phyloP scores from a whole-genome alignment of 768 basidiomycete genomes.

The Hypholoma sublateritium region DNA sequence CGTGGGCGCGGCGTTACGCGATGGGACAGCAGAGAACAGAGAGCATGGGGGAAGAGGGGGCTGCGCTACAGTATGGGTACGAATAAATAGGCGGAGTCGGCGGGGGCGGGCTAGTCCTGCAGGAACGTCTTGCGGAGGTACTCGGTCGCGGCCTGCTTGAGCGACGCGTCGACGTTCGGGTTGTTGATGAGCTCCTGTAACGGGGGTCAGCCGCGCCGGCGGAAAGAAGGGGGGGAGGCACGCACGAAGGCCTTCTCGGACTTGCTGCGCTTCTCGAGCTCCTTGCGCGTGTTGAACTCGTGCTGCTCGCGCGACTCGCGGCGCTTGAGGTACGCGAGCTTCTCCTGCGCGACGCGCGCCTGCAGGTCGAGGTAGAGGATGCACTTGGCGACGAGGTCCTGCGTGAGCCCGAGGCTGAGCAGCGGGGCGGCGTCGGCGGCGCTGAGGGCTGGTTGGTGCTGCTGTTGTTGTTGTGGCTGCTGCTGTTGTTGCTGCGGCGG shows the following conservation, averaged over 20 bases:
- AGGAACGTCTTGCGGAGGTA: constrained; percentile 69
- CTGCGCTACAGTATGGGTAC: neutral
- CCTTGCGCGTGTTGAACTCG: constrained; percentile 39
- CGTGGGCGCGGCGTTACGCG: neutral
- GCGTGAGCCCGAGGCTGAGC: constrained; percentile 18
- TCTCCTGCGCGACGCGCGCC: constrained; percentile 66
- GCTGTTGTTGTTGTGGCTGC: constrained; percentile 5
- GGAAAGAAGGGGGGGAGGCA: constrained; percentile 4
- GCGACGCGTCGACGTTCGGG: constrained; percentile 52
- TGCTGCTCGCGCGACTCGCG: constrained; percentile 67
- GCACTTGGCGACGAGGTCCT: constrained; percentile 21
- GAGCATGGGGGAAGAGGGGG: neutral
- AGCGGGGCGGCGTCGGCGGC: constrained; percentile 5
- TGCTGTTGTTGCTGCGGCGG: constrained; percentile 7
- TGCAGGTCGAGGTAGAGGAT: constrained; percentile 60
- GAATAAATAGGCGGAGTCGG: neutral
- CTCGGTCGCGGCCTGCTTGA: constrained; percentile 68
- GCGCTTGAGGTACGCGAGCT: constrained; percentile 65
- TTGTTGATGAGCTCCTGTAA: constrained; percentile 58
- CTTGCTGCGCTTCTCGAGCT: constrained; percentile 40
- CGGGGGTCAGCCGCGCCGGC: neutral
- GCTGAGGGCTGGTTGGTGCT: constrained; percentile 14
- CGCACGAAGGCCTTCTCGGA: constrained; percentile 63
- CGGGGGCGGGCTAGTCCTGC: constrained; percentile 28
- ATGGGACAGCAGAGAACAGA: neutral